A percentile compares a stretch with the other conserved stretches of the same genome.
These are phyloP conservation scores for Pelargonium nanum DNA, from an alignment of 345 rosid species.

Conservation along the genomic window DNA sequence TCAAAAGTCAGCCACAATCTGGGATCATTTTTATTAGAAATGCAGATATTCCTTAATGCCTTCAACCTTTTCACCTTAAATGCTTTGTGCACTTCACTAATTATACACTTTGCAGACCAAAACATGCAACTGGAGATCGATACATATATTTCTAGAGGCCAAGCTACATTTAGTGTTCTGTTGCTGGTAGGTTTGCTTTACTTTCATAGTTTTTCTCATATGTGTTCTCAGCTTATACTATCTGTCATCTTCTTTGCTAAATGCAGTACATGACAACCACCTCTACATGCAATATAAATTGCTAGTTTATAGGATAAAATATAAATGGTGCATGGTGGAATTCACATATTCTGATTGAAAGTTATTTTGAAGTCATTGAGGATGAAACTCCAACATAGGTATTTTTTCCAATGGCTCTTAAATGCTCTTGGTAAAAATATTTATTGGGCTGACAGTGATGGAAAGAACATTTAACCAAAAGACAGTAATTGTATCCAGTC, in stretches of 20 bases:
- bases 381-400: not conserved
- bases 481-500: no score
- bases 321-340: not conserved
- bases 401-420: not conserved
- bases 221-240: not conserved
- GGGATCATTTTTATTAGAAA: not conserved
- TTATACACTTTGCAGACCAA: slow-evolving; percentile 38
- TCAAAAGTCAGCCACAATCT: no score
- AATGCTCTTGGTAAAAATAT: no score
- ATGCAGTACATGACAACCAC: not conserved
- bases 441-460: no score
- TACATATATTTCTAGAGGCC: slow-evolving; percentile 44
- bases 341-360: not conserved
- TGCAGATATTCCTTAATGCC: not conserved
- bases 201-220: not conserved
- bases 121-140: slow-evolving; percentile 77
- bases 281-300: not conserved
- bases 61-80: not conserved
- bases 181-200: slow-evolving; percentile 45
- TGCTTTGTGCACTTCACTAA: slow-evolving; percentile 4
- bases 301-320: not conserved
- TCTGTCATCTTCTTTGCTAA: not conserved
- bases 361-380: not conserved
- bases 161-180: slow-evolving; percentile 52
- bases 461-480: no score